Evolutionary conservation across 352 stramenopile genomes (phyloP).

Genomic region (Phytophthora niederhauseri): DNA sequence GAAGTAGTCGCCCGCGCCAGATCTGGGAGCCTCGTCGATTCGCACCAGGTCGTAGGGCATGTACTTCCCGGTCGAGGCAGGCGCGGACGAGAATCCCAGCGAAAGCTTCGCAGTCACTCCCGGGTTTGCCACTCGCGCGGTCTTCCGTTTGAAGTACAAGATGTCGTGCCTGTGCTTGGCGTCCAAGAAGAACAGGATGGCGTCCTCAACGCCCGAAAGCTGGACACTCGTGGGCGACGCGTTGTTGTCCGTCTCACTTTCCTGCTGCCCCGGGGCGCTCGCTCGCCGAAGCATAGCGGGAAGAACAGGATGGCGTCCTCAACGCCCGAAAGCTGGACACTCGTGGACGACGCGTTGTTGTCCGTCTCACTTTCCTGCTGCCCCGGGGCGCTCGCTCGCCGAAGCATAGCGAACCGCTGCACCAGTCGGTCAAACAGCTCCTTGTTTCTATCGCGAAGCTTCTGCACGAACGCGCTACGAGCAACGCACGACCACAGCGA

Average conservation of each 20-base stretch:
- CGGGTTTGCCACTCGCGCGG: constrained; percentile 8
- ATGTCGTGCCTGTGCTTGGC: constrained; percentile 75
- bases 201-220: constrained; percentile 58
- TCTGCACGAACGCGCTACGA: constrained; percentile 30
- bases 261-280: neutral
- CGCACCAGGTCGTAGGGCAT: constrained; percentile 71
- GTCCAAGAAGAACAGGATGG: constrained; percentile 73
- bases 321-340: constrained; percentile 36
- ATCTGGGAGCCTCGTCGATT: constrained; percentile 35
- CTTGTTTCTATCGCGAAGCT: constrained; percentile 44
- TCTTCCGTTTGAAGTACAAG: constrained; percentile 64
- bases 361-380: neutral
- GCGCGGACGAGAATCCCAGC: constrained; percentile 34
- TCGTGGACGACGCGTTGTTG: constrained; percentile 10
- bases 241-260: constrained; percentile 12
- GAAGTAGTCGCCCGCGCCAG: constrained; percentile 59
- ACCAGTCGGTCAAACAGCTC: constrained; percentile 46
- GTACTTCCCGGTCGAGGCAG: constrained; percentile 28
- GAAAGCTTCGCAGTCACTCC: constrained; percentile 26
- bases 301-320: constrained; percentile 81
- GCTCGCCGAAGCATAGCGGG: constrained; percentile 24
- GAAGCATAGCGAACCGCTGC: constrained; percentile 33
- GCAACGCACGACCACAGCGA: constrained; percentile 1
- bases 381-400: constrained; percentile 13
- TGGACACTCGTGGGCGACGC: constrained; percentile 4